These are phyloP conservation scores for Zygoascus sp. DNA, from an alignment of 1,139 yeast genomes.

Conservation along the genomic window DNA sequence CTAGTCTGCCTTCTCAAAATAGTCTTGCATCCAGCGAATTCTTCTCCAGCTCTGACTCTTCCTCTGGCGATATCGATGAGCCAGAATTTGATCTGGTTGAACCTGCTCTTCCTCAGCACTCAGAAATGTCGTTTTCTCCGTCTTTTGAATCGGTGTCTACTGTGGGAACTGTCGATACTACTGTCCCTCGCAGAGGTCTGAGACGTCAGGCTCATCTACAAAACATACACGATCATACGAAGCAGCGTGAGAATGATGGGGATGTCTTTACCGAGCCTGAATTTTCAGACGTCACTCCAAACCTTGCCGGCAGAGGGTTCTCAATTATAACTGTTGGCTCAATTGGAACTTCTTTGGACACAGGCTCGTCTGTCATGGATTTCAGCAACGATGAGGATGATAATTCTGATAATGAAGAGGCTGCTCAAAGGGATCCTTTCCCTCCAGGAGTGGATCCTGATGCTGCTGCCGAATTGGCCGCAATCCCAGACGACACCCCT, in stretches of 20 bases:
- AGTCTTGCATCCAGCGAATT: neutral
- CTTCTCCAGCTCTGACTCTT: neutral
- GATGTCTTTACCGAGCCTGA: conserved; percentile 1
- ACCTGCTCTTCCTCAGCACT: neutral
- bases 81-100: conserved; percentile 1
- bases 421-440: conserved; percentile 36
- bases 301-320: conserved; percentile 7
- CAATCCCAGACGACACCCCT: conserved; percentile 68
- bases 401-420: conserved; percentile 15
- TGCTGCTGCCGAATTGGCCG: conserved; percentile 27
- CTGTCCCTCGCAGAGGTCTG: conserved; percentile 8
- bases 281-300: neutral
- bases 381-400: neutral
- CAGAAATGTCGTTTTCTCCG: neutral
- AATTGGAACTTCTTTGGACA: conserved; percentile 11
- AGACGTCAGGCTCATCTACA: conserved; percentile 10
- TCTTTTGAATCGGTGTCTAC: conserved; percentile 5
- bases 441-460: conserved; percentile 40
- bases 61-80: neutral
- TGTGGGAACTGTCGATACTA: neutral
- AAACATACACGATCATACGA: conserved; percentile 11
- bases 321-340: conserved; percentile 13
- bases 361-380: conserved; percentile 3
- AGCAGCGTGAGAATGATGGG: neutral
- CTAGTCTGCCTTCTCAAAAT: neutral